Evolutionary conservation across 2,329 filamentous ascomycete species (phyloP).

Genomic region (Neurospora sp.): DNA sequence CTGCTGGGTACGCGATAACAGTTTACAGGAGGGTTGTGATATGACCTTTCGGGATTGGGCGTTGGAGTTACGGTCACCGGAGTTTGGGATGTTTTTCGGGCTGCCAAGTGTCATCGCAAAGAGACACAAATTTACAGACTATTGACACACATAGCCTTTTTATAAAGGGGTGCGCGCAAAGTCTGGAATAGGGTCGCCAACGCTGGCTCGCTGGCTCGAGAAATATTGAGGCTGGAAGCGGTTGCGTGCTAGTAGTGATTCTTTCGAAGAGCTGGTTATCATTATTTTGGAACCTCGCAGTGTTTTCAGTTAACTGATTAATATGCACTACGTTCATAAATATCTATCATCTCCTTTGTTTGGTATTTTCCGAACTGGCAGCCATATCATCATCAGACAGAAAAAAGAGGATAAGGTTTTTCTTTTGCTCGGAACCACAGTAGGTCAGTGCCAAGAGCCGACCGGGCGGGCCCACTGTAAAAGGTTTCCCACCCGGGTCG

Average conservation of each 20-base stretch:
- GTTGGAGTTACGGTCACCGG: neutral
- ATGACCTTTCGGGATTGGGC: neutral
- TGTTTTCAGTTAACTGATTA: too few species aligned
- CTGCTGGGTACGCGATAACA: neutral
- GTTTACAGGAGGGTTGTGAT: neutral
- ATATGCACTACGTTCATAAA: too few species aligned
- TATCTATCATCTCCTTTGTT: too few species aligned
- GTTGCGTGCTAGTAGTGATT: neutral
- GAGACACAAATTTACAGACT: neutral
- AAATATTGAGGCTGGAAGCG: neutral
- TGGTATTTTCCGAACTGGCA: too few species aligned
- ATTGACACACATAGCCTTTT: neutral
- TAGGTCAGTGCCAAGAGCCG: neutral
- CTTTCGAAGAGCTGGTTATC: too few species aligned
- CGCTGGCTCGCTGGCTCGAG: neutral
- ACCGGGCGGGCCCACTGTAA: neutral
- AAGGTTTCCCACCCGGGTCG: neutral
- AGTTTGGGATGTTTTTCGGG: neutral
- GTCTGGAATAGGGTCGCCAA: neutral
- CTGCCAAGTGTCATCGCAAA: neutral
- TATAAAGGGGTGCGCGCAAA: neutral
- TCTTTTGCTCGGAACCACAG: too few species aligned
- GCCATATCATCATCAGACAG: too few species aligned
- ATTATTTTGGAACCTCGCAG: too few species aligned
- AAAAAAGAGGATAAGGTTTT: too few species aligned